Evolutionary conservation across 1,139 yeast genomes (phyloP).

Genomic region (Protomyces pachydermus): DNA sequence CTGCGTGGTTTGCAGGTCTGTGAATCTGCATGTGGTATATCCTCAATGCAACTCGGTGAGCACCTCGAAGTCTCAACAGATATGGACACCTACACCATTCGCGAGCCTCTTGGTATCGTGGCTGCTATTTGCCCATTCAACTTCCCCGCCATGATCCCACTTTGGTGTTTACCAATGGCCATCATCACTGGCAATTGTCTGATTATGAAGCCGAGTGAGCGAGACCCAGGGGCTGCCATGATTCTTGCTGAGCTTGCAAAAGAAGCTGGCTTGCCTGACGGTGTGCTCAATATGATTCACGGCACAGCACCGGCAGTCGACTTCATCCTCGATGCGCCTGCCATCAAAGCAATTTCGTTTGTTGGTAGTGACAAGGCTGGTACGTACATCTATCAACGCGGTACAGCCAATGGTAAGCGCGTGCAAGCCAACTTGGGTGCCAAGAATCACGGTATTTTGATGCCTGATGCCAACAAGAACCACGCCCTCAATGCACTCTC

Average conservation of each 20-base stretch:
- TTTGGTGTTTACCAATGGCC: conserved; percentile 73
- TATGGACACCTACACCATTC: conserved; percentile 75
- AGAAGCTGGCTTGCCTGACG: conserved; percentile 75
- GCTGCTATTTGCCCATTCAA: conserved; percentile 37
- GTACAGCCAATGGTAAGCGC: conserved; percentile 65
- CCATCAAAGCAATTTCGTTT: conserved; percentile 72
- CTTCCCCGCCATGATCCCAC: conserved; percentile 79
- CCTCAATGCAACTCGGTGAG: conserved; percentile 62
- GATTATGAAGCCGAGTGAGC: conserved; percentile 70
- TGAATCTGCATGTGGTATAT: conserved; percentile 52
- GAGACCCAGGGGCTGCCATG: conserved; percentile 74
- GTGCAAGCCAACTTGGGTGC: conserved; percentile 78
- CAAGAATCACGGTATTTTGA: conserved; percentile 66
- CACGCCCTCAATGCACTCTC: conserved; percentile 63
- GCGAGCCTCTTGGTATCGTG: conserved; percentile 47
- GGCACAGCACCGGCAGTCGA: conserved; percentile 74
- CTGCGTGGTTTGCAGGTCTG: conserved; percentile 78
- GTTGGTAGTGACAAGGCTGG: conserved; percentile 78
- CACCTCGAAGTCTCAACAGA: conserved; percentile 65
- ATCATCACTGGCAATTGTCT: conserved; percentile 76
- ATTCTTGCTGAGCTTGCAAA: conserved; percentile 67
- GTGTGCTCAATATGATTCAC: conserved; percentile 58
- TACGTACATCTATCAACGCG: conserved; percentile 63
- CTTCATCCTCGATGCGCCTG: conserved; percentile 66
- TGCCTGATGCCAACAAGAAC: conserved; percentile 66